Base-by-base conservation (phyloP, 768 basidiomycete species). In the Filobasidium floriforme region DNA sequence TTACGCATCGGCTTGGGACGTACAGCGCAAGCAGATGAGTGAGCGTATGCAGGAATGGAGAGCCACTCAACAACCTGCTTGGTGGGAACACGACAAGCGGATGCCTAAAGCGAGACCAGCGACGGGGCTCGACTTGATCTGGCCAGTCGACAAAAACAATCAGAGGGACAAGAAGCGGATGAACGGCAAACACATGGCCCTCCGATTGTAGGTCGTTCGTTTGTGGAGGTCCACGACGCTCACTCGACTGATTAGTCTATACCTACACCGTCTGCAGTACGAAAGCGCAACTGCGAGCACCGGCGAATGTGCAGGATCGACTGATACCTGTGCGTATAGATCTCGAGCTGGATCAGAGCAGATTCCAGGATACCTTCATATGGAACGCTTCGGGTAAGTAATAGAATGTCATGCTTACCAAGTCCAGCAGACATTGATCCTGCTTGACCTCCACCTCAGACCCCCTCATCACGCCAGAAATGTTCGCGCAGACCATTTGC, bases 321-420 rank as follows among this genome's bases (percentile, higher is more conserved):
- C 87, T 99, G 29, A 88, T 98, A 4, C 96, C 96, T 2, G 88
- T 99, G 46, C 86, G 96, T n/a, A 82, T 99, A 61, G 96, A 99
- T 77, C 87, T 97, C 72, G 96, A 99, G 72, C 88, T 93, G 59
- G 67, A 68, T 24, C 89, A 90, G 73, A 87, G 89, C 75, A 89
- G 88, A 80, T 87, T 97, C 82, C 85, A 92, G 29, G 96, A 99
- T 76, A 92, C 94, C 0, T 97, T 98, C 79, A 85, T 96, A 54
- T 99, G 94, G 96, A 96, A 99, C 73, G 79, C 93, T 54, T 88
- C 89, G 70, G 94, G 93, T 96, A 64, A n/a, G 85, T 81, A 55
- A 66, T 6, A 15, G 7, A 6, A 4, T 57, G 6, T 14, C 46
- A 24, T 32, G 40, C 19, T 1, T 22, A 10, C 46, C 12, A 19